Base-by-base conservation (phyloP, 2,329 filamentous ascomycete genomes). In the Alternaria arborescens region DNA sequence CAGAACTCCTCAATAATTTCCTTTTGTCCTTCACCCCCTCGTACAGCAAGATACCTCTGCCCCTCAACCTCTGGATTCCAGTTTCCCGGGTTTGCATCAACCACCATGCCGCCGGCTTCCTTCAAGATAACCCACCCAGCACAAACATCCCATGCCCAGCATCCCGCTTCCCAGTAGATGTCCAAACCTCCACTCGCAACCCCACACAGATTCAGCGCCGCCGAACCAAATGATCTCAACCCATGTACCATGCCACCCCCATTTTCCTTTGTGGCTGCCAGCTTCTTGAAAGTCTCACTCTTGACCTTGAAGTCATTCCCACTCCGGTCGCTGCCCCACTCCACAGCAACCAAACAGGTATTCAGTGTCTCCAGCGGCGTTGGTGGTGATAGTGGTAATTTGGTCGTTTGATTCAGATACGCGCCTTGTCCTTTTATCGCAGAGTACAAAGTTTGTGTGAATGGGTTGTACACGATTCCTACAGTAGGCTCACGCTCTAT, bases 71-170 rank as follows among this genome's bases (percentile, higher is more conserved):
- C 77, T 5, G 85, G 81, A 44, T 85, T 75, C 91, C 91, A 94
- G 56, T 86, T 85, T 0, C 90, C 91, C 0, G 90, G 88, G 74
- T 94, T 93, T 5, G 88, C 90, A 73, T 89, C 85, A 8, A 85
- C 90, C 82, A 94, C 87, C 52, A 87, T 81, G 0, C 91, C 91
- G 0, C 91, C 92, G 0, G 91, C 90, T 81, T 94, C 91, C 30
- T 82, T 80, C 26, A 94, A 80, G 61, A 94, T 89, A 59, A 89
- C 88, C 91, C 91, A 94, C 0, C 89, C 91, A 5, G 92, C 92
- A 73, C 90, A 92, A 3, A 94, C 91, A 76, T 94, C 91, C 91
- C 91, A 94, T 2, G 91, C 90, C 86, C 91, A 94, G 77, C 90
- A 93, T 0, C 92, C 91, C 38, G 89, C 91, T 79, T 94, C 91